Evolutionary conservation across 2,329 filamentous ascomycete genomes (phyloP), one percentile per base, ranked within the genome.

Genomic region (Chaetomium sp.): DNA sequence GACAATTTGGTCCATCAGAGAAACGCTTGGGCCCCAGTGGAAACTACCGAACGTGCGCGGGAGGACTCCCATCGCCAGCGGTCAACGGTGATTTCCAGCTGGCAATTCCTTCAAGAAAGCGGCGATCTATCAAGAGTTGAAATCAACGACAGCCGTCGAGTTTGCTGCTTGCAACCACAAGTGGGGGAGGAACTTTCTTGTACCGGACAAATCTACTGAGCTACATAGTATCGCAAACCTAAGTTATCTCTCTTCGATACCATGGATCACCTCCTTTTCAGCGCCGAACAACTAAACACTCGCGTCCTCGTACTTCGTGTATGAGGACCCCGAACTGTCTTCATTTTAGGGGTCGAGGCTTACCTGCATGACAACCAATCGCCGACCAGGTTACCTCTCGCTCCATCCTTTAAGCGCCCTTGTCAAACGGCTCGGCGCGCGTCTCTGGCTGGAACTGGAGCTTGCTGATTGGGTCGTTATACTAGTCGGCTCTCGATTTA

Each of bases 371-470:
- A 21, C 50, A 60, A 56, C 70, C 70, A 71, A 71, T 70, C 64
- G 63, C 63, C 23, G 45, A 5, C 21, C 27, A 45, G 29, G 38
- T 33, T 25, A n/a, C 56, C 47, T 27, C 58, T 60, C 60, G 47
- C 62, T 56, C 53, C n/a, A 25, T 47, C 47, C 9, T 7, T 38
- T 71, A 71, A 71, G 70, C 70, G 70, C 70, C 70, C 67, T 69
- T 59, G 59, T 63, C 67, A 53, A 57, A 55, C 45, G 29, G 57
- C 54, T 63, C 63, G 55, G 65, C 68, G 66, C 65, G 67, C 62
- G 47, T 70, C 60, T 53, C 61, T n/a, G 45, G 45, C 21, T 25
- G 50, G 27, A 35, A 58, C 29, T 29, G 63, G 45, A 56, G 61
- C 42, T 62, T n/a, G 38, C 25, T 67, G 64, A 67, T 68, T 66